These are phyloP conservation scores for Rhodotorula taiwanensis DNA, from an alignment of 768 basidiomycete genomes.

Conservation along the genomic window DNA sequence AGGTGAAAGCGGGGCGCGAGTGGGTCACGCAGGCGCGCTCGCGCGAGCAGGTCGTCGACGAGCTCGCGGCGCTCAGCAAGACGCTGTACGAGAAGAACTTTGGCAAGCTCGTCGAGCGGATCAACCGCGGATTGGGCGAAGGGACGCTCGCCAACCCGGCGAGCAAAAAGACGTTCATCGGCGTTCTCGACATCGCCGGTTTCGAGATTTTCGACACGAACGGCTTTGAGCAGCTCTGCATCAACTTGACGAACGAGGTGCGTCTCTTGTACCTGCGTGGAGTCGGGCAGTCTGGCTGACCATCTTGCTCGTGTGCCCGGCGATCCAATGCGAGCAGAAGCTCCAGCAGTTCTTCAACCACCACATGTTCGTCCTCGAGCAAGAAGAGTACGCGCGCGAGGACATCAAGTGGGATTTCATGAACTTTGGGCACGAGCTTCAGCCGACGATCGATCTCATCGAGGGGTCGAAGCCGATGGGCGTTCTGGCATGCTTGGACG, in stretches of 20 bases:
- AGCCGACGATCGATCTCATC: conserved; percentile 97
- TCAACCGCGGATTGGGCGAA: conserved; percentile 80
- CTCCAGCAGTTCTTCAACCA: conserved; percentile 98
- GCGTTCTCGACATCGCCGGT: conserved; percentile 96
- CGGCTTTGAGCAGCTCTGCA: conserved; percentile 89
- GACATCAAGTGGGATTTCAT: conserved; percentile 96
- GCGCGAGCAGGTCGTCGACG: conserved; percentile 82
- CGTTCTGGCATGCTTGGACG: conserved; percentile 85
- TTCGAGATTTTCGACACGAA: conserved; percentile 70
- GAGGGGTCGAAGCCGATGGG: conserved; percentile 76
- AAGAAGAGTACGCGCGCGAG: conserved; percentile 95
- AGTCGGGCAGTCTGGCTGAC: too few relatives aligned
- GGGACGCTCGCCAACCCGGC: background rate
- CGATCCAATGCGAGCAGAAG: conserved; percentile 47
- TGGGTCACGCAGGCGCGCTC: conserved; percentile 94
- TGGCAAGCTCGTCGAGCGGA: conserved; percentile 82
- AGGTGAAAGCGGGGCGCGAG: conserved; percentile 87
- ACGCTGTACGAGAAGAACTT: conserved; percentile 96
- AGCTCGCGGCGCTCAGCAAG: conserved; percentile 84
- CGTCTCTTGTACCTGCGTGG: background rate
- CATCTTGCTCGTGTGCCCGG: too few relatives aligned
- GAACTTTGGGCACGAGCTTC: conserved; percentile 93
- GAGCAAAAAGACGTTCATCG: conserved; percentile 78
- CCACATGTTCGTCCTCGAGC: conserved; percentile 99
- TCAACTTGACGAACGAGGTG: conserved; percentile 93